These are phyloP conservation scores for Conringia planisiliqua DNA, from an alignment of 345 rosid species.

Conservation along the genomic window DNA sequence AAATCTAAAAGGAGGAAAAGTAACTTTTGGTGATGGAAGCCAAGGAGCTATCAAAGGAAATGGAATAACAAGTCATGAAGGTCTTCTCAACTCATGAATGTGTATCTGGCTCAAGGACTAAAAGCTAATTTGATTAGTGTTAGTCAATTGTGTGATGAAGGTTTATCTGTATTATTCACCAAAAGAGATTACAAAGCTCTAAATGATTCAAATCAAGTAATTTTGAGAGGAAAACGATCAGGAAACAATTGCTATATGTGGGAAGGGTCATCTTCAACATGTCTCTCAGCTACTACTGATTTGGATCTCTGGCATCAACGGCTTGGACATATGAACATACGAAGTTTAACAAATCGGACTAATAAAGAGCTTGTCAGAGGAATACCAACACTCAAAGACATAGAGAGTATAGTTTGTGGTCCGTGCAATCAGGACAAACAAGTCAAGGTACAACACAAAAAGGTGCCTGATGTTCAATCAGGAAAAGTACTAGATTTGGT, in stretches of 20 bases:
- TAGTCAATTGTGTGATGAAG: neutral
- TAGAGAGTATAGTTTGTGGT: neutral
- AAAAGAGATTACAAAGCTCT: neutral
- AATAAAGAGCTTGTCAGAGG: neutral
- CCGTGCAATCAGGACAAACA: neutral
- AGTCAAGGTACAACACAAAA: neutral
- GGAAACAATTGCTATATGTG: neutral
- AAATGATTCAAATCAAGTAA: fast-evolving
- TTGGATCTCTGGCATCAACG: neutral
- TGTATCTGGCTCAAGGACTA: neutral
- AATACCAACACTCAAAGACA: neutral
- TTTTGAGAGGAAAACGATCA: neutral
- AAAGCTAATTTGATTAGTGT: neutral
- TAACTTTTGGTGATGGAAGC: too few species aligned
- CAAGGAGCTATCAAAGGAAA: too few species aligned
- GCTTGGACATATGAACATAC: neutral
- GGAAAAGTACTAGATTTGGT: fast-evolving
- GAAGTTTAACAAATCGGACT: neutral
- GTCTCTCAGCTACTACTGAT: neutral
- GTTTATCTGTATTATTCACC: too few species aligned
- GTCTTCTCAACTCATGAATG: neutral
- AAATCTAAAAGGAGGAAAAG: too few species aligned
- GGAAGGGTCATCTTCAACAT: fast-evolving
- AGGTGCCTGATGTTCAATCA: neutral
- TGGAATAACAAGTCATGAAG: too few species aligned